Evolutionary conservation across 2,329 filamentous ascomycete genomes (phyloP), one percentile per base, ranked within the genome.

Genomic region (Exserohilum turcica): DNA sequence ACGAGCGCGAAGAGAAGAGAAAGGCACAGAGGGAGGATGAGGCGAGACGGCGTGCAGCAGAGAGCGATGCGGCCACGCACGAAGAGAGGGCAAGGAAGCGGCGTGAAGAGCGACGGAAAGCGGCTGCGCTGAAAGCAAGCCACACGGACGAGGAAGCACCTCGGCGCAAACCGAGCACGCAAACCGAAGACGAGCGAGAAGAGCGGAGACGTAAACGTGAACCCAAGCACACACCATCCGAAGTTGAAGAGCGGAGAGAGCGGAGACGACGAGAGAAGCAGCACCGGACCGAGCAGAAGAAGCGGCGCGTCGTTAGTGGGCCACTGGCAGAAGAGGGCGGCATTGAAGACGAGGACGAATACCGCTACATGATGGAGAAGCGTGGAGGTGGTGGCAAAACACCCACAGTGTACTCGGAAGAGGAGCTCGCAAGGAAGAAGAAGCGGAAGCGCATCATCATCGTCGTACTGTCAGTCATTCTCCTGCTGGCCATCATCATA

Each of bases 371-470:
- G 64, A 74, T 75, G 56, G 71, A 78, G 43, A 72, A 75, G 51
- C 66, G 76, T 52, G 77, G 76, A 56, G 77, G 76, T 46, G 74
- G 74, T n/a, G 72, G 65, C 8, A 74, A 74, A 5, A 70, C 53
- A 6, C 65, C 65, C 1, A 74, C 68, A 31, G 60, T 67, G 24
- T 68, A 74, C 18, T 69, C 74, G 18, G 76, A 77, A 44, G 75
- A 78, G 46, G 72, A 76, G 27, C 66, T 72, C 33, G 67, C 66
- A 28, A 62, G 54, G 63, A 60, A 73, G 70, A 72, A 73, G 68
- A 73, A 79, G 73, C 64, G 71, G 63, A 74, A 88, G 74, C 84
- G 84, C 64, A 81, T 86, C 59, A 74, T 80, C 13, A 74, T 76
- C 29, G 71, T 74, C 1, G 73, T 71, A 8, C 48, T 73, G 8